Conservation (phyloP, 2,329 filamentous ascomycete genomes). For the Fusarium buxicola region DNA sequence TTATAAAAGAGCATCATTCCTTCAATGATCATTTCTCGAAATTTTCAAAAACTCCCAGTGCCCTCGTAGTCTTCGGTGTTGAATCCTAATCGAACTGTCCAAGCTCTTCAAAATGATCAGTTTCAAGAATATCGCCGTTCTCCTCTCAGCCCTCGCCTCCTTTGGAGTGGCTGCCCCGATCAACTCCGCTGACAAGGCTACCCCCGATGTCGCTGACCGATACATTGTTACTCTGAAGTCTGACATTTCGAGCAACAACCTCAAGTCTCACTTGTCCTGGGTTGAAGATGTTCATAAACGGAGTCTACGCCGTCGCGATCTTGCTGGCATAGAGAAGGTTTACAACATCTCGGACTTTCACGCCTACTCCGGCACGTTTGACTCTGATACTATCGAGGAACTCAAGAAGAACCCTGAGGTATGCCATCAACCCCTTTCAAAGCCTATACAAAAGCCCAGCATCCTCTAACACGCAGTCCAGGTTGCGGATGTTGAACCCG, state of each 20-base stretch:
- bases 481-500: slow-evolving; percentile 39
- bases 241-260: slow-evolving; percentile 51
- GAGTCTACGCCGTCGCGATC: slow-evolving; percentile 59
- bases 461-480: background rate
- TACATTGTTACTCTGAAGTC: slow-evolving; percentile 72
- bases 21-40: background rate
- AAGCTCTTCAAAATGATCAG: no score
- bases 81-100: no score
- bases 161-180: no score
- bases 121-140: no score
- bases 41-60: background rate
- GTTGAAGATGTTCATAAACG: slow-evolving; percentile 64
- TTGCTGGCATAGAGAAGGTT: slow-evolving; percentile 48
- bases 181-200: no score
- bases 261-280: slow-evolving; percentile 60
- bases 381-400: slow-evolving; percentile 52
- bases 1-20: background rate
- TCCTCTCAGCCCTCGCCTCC: no score
- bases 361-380: slow-evolving; percentile 58
- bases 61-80: no score
- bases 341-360: slow-evolving; percentile 47
- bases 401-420: slow-evolving; percentile 56
- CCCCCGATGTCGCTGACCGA: no score
- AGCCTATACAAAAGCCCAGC: background rate
- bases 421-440: slow-evolving; percentile 19